Evolutionary conservation across 495 filamentous ascomycete genomes (phyloP), one percentile per base, ranked within the genome.

Genomic region (Annulohypoxylon stygium): DNA sequence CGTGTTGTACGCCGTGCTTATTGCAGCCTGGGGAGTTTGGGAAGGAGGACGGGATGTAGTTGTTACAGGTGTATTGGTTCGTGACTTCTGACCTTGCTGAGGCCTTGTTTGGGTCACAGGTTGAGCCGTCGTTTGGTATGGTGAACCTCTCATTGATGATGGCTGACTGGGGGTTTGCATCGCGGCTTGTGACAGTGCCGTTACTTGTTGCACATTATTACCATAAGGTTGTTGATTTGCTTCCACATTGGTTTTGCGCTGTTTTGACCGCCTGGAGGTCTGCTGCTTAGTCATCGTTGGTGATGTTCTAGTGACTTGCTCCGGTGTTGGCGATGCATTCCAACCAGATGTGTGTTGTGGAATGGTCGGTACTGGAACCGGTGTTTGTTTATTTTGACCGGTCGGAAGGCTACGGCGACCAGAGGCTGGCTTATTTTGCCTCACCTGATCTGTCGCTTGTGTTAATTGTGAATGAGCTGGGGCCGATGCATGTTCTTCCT

Each of bases 31-130:
- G 1, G 69, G 61, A 9, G 77, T 58, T 36, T 73, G 72, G 8
- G 75, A 70, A 34, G 72, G 72, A 47, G 75, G 71, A 3, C 64
- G 77, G 50, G 75, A 66, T 16, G 57, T 69, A 26, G 69, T 30
- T 16, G 71, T 48, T 23, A 65, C 73, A 10, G 77, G 77, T 6
- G 75, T 79, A 34, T 60, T 70, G 3, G 67, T 74, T 43, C 65
- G 77, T 62, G 77, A 77, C 34, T 67, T 69, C 33, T 75, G 70
- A 9, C 64, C 47, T 65, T 77, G 77, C 41, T 65, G 67, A 41
- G 77, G 60, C 6, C 54, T 70, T 55, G 68, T 14, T n/a, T 65
- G 64, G 25, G 72, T 57, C 41, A 67, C 41, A 33, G 51, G 37
- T 58, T 75, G 75, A 45, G 75, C 60, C 41, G 70, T 41, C 16